Evolutionary conservation across 768 basidiomycete genomes (phyloP), one percentile per base, ranked within the genome.

Genomic region (Hygrophorus pudorinus): DNA sequence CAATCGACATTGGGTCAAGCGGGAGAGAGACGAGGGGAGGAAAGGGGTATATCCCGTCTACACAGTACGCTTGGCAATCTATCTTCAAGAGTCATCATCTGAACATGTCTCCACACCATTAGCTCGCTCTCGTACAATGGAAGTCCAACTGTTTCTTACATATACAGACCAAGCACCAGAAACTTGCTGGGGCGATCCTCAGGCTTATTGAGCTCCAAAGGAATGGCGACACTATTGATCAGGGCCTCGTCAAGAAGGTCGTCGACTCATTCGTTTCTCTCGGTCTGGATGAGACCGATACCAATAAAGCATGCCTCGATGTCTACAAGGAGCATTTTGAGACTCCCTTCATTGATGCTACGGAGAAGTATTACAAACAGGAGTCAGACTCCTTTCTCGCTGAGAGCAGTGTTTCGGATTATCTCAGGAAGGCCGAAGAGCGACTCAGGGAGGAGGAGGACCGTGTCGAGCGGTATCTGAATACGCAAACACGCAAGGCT

Each of bases 1-100:
- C 46, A 98, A 99, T 65, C 88, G 94, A 16, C 92, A 98, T 65
- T 99, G 96, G 96, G 94, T 99, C 35, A 94, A 93, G 68, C 76
- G 94, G 42, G 96, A 99, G 61, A 79, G 93, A 57, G 94, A 98
- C 55, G 94, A 98, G 62, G 96, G 96, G 12, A 73, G 93, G 55
- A 93, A 89, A 64, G 85, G 82, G 34, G 86, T 98, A 16, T 98
- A 97, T 65, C 81, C 81, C 1, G 89, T 99, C 14, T 98, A 98
- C 59, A 99, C 94, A 20, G 93, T 94, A 52, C 57, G 83, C 55
- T 28, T 28, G 38, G 42, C 16, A 43, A 11, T 29, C 12, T 4
- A 31, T 42, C 35, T 32, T 27, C 44, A 5, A n/a, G 34, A 34
- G 28, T n/a, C 32, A 13, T 35, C 30, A 52, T 34, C 38, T 49